These are phyloP conservation scores for Echium plantagineum DNA, from an alignment of 257 asterid genomes.

Conservation along the genomic window DNA sequence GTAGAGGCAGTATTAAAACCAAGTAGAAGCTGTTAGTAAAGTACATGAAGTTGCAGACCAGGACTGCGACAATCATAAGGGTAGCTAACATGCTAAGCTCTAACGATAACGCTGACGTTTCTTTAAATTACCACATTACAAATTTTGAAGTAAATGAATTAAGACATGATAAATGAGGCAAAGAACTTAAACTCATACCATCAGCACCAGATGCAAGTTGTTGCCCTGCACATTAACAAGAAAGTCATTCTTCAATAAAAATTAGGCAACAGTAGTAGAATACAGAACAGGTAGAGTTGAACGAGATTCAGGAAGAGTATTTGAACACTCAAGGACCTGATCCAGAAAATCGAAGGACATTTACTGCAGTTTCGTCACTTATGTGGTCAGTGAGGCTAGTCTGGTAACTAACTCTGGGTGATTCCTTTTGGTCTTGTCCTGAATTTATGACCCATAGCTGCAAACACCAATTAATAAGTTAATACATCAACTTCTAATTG, in stretches of 20 bases:
- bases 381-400: conserved; percentile 70
- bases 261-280: not conserved
- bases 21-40: too few species aligned
- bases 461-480: not conserved
- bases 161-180: not conserved
- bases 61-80: not conserved
- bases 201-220: conserved; percentile 96
- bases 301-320: not conserved
- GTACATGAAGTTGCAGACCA: not conserved
- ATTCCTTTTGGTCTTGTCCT: conserved; percentile 41
- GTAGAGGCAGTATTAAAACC: not conserved
- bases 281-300: too few species aligned
- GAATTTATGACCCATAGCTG: conserved; percentile 74
- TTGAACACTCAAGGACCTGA: conserved; percentile 33
- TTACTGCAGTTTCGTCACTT: conserved; percentile 43
- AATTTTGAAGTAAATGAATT: not conserved
- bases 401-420: conserved; percentile 54
- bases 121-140: not conserved
- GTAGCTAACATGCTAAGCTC: not conserved
- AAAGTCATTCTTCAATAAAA: not conserved
- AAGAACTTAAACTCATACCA: conserved; percentile 35
- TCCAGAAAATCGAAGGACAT: conserved; percentile 87
- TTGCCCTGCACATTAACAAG: conserved; percentile 56
- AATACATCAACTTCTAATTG: too few species aligned
- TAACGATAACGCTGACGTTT: not conserved